A percentile compares a stretch with the other conserved stretches of the same genome.
phyloP scores from a whole-genome alignment of 2,329 filamentous ascomycete genomes.

The Onygenales sp. region DNA sequence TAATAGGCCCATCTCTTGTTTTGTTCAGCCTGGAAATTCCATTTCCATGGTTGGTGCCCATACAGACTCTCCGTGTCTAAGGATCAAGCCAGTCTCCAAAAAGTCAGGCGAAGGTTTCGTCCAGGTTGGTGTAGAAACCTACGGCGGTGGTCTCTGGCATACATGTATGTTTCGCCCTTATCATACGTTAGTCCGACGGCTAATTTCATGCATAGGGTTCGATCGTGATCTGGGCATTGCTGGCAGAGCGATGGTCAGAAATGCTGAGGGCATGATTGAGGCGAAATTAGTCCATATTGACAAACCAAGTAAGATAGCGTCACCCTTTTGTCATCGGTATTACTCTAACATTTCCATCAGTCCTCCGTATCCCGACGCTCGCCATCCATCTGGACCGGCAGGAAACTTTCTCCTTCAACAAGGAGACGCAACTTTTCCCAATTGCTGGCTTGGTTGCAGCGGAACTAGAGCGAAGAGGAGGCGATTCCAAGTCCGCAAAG shows the following conservation, averaged over 20 bases:
- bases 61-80: conserved; percentile 86
- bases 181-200: neutral
- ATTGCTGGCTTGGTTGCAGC: conserved; percentile 81
- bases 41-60: conserved; percentile 91
- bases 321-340: neutral
- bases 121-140: conserved; percentile 92
- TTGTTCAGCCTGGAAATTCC: conserved; percentile 62
- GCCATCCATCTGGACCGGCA: conserved; percentile 89
- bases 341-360: conserved; percentile 16
- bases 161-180: conserved; percentile 47
- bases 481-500: conserved; percentile 25
- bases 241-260: conserved; percentile 73
- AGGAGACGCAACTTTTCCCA: conserved; percentile 90
- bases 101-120: conserved; percentile 78
- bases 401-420: conserved; percentile 84
- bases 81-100: conserved; percentile 90
- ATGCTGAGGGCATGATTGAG: conserved; percentile 62
- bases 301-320: conserved; percentile 50
- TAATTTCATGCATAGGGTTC: conserved; percentile 51
- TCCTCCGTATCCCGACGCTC: conserved; percentile 84
- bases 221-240: conserved; percentile 89
- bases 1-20: conserved; percentile 51
- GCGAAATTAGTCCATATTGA: conserved; percentile 86
- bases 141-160: conserved; percentile 95
- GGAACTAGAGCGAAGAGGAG: conserved; percentile 69